A percentile compares a stretch with the other conserved stretches of the same genome.
These are phyloP conservation scores for Apostasia shenzhenica DNA, from an alignment of 106 monocot species.

Conservation along the genomic window DNA sequence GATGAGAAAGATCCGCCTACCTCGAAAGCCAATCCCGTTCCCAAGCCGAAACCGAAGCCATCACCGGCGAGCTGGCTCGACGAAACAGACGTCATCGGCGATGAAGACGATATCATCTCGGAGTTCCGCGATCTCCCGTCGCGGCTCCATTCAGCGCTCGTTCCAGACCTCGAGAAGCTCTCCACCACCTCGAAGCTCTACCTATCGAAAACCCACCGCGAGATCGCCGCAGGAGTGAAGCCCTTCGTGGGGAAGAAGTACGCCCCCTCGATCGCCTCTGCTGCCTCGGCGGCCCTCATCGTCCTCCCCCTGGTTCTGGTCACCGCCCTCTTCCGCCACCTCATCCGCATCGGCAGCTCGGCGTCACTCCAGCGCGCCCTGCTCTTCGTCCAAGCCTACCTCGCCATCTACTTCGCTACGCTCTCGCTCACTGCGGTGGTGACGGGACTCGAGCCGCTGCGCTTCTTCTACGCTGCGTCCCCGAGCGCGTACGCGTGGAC, in stretches of 20 bases:
- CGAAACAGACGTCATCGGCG: background rate
- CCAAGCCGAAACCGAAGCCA: slow-evolving; percentile 4
- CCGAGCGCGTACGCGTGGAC: slow-evolving; percentile 55
- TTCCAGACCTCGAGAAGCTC: slow-evolving; percentile 66
- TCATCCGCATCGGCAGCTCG: slow-evolving; percentile 21
- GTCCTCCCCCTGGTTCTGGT: slow-evolving; percentile 49
- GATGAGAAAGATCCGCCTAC: background rate
- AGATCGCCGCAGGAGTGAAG: slow-evolving; percentile 39
- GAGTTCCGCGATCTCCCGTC: slow-evolving; percentile 80
- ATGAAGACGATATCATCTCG: slow-evolving; percentile 44
- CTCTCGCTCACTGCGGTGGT: slow-evolving; percentile 47
- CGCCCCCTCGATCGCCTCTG: slow-evolving; percentile 49
- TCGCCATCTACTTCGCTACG: slow-evolving; percentile 73
- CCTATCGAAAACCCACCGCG: slow-evolving; percentile 50
- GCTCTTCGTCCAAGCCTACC: slow-evolving; percentile 58
- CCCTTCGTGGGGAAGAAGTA: slow-evolving; percentile 60
- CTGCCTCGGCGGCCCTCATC: slow-evolving; percentile 42
- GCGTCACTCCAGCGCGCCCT: slow-evolving; percentile 46
- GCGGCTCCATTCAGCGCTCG: slow-evolving; percentile 44
- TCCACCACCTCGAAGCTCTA: slow-evolving; percentile 72
- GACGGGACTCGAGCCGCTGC: slow-evolving; percentile 72
- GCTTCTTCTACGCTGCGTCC: slow-evolving; percentile 66
- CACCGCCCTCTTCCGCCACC: slow-evolving; percentile 25
- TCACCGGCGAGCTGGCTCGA: slow-evolving; percentile 22
- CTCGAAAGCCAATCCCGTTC: slow-evolving; percentile 8